Evolutionary conservation across 2,329 filamentous ascomycete species (phyloP).

Genomic region (Lasiodiplodia hormozganensis): DNA sequence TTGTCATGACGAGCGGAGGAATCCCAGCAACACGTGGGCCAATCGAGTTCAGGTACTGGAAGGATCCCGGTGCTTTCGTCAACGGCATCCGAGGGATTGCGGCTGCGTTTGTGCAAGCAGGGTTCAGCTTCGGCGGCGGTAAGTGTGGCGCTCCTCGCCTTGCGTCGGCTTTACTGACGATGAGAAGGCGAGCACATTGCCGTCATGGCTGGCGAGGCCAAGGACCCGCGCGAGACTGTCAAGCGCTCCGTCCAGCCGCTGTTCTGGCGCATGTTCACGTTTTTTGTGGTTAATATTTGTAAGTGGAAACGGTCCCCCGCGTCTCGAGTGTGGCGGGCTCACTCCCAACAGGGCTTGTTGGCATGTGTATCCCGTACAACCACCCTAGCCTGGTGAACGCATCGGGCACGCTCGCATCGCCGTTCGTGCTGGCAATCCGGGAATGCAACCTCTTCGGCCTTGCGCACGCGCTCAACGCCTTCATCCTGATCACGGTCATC

Average conservation of each 20-base stretch:
- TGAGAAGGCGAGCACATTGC: constrained; percentile 63
- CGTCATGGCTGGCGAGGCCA: constrained; percentile 69
- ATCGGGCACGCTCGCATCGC: constrained; percentile 62
- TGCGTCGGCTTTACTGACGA: constrained; percentile 50
- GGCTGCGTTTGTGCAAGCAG: constrained; percentile 55
- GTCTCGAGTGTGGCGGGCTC: not conserved
- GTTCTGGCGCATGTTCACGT: constrained; percentile 54
- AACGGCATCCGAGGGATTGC: constrained; percentile 27
- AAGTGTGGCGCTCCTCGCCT: not conserved
- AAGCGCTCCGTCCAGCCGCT: constrained; percentile 61
- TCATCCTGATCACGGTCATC: constrained; percentile 33
- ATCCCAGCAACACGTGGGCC: constrained; percentile 61
- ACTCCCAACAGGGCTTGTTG: constrained; percentile 49
- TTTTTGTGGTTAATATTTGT: constrained; percentile 56
- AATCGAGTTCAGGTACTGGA: constrained; percentile 73
- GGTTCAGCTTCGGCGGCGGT: constrained; percentile 50
- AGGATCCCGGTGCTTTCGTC: constrained; percentile 54
- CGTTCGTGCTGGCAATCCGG: constrained; percentile 60
- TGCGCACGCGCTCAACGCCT: constrained; percentile 39
- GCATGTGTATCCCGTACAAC: constrained; percentile 62
- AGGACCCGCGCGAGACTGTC: constrained; percentile 69
- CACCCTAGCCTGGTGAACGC: constrained; percentile 54
- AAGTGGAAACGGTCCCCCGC: not conserved
- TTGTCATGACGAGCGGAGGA: constrained; percentile 43
- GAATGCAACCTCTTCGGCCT: constrained; percentile 53